Percentiles rank a stretch among this genome's conserved stretches.
These are phyloP conservation scores for Dorcoceras hygrometricum DNA, from an alignment of 257 asterid species.

Conservation along the genomic window DNA sequence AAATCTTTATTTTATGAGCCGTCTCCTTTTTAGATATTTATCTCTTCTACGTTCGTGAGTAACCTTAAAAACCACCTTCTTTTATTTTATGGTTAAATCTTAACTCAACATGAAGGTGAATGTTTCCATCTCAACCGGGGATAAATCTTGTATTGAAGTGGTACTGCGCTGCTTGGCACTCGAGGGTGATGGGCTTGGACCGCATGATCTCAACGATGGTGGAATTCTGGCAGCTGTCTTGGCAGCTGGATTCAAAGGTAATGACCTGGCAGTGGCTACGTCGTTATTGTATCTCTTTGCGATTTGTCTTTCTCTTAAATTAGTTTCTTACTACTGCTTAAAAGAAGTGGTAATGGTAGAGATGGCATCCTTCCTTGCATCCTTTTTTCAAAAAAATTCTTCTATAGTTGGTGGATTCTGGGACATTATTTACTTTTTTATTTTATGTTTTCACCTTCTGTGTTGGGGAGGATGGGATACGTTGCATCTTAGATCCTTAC, in stretches of 20 bases:
- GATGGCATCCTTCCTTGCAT: neutral
- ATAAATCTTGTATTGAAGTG: slow-evolving; percentile 71
- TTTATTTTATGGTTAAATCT: slow-evolving; percentile 16
- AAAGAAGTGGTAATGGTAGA: neutral
- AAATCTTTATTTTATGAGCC: neutral
- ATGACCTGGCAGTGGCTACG: slow-evolving; percentile 14
- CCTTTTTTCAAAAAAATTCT: too few relatives aligned
- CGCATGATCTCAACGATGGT: slow-evolving; percentile 76
- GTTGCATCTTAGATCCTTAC: neutral
- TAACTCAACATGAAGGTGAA: slow-evolving; percentile 50
- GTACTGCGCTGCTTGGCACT: slow-evolving; percentile 80
- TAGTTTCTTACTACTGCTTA: slow-evolving; percentile 7
- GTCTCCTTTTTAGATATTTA: neutral
- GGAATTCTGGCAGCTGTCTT: slow-evolving; percentile 75
- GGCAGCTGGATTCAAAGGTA: slow-evolving; percentile 97
- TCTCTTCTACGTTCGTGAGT: neutral
- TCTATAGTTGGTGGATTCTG: neutral
- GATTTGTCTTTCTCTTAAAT: slow-evolving; percentile 9
- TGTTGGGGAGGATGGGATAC: neutral
- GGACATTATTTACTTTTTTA: neutral
- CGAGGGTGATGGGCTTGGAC: slow-evolving; percentile 90
- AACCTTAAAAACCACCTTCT: neutral
- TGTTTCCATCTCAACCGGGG: slow-evolving; percentile 55
- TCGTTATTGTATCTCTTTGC: slow-evolving; percentile 9
- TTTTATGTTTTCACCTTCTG: neutral